Evolutionary conservation across 2,329 filamentous ascomycete genomes (phyloP).

Genomic region (Diatrype stigma): DNA sequence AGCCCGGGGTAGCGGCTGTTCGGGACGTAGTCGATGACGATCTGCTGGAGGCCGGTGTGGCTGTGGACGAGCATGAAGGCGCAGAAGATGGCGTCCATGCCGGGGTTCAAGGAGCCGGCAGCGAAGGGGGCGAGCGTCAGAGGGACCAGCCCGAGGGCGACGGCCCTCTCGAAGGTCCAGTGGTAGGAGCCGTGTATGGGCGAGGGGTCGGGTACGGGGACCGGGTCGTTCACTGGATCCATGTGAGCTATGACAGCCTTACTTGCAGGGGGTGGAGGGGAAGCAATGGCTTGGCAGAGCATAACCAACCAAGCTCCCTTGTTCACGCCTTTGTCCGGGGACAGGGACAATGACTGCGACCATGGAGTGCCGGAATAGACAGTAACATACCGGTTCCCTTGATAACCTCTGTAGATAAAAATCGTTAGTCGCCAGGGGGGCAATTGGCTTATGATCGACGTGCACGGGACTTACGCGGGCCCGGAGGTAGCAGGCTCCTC

Average conservation of each 20-base stretch:
- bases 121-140: constrained; percentile 89
- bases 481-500: constrained; percentile 73
- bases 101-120: constrained; percentile 83
- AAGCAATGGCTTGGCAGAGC: too few relatives aligned
- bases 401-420: constrained; percentile 64
- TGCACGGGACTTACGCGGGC: constrained; percentile 86
- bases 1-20: constrained; percentile 62
- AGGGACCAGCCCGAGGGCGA: constrained; percentile 79
- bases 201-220: constrained; percentile 64
- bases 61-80: constrained; percentile 83
- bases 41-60: constrained; percentile 89
- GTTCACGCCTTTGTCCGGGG: too few relatives aligned
- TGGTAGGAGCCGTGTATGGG: constrained; percentile 93
- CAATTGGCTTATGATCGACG: too few relatives aligned
- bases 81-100: constrained; percentile 81
- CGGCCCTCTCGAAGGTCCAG: constrained; percentile 90
- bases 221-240: constrained; percentile 76
- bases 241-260: constrained; percentile 15
- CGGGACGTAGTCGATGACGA: constrained; percentile 91
- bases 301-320: too few relatives aligned
- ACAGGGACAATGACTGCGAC: too few relatives aligned
- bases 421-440: too few relatives aligned
- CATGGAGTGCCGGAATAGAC: too few relatives aligned
- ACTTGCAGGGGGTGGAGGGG: too few relatives aligned
- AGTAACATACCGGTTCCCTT: constrained; percentile 64